phyloP scores from a whole-genome alignment of 768 basidiomycete genomes.

The Cystofilobasidium bisporidii region DNA sequence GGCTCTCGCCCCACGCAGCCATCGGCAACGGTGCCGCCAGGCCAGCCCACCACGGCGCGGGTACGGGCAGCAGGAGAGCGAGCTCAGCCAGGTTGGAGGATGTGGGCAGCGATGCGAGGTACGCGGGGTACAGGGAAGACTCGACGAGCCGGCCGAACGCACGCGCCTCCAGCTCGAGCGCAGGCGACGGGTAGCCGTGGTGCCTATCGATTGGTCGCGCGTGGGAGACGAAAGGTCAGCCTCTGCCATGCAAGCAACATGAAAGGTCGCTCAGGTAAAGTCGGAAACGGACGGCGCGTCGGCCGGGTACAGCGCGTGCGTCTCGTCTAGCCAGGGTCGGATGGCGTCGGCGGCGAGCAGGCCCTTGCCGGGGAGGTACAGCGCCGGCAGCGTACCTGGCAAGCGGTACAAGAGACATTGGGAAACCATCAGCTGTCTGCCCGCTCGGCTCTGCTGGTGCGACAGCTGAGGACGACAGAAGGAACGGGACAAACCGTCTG shows the following conservation, averaged over 20 bases:
- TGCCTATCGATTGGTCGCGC: background rate
- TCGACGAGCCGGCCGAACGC: constrained; percentile 23
- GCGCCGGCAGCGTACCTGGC: background rate
- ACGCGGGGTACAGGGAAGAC: constrained; percentile 14
- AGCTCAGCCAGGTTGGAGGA: constrained; percentile 11
- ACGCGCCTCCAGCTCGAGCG: constrained; percentile 12
- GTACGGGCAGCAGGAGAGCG: constrained; percentile 10
- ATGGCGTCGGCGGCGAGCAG: background rate
- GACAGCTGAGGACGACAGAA: background rate
- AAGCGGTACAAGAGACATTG: background rate
- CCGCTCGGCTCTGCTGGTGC: background rate
- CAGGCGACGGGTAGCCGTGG: constrained; percentile 18
- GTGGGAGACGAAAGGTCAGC: background rate
- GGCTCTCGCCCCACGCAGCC: background rate
- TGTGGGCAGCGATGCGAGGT: constrained; percentile 16
- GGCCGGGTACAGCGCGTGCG: constrained; percentile 12
- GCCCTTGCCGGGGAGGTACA: background rate
- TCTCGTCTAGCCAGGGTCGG: background rate
- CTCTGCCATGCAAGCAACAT: no score
- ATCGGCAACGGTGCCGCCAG: constrained; percentile 19
- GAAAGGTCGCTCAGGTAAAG: no score
- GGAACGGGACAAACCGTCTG: background rate
- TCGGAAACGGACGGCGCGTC: constrained; percentile 3
- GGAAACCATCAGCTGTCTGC: no score
- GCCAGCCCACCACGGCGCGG: constrained; percentile 19